Conservation (phyloP, 805 yeast genomes). For the Tetrapisispora arboricola region DNA sequence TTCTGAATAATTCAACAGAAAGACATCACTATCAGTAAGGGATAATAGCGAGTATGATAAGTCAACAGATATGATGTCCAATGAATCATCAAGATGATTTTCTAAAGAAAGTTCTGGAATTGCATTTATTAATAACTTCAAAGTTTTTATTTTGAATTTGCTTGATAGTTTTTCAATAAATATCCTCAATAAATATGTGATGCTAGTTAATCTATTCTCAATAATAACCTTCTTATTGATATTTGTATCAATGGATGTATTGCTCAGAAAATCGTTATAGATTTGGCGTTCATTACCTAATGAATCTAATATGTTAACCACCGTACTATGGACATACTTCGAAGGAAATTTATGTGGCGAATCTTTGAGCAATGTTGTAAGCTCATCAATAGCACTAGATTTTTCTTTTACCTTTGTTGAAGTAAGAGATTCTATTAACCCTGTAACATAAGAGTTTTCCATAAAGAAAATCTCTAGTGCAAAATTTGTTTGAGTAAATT, state of each 20-base stretch:
- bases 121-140: constrained; percentile 14
- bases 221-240: constrained; percentile 28
- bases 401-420: constrained; percentile 48
- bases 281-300: constrained; percentile 31
- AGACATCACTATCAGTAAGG: constrained; percentile 13
- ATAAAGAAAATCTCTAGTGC: neutral
- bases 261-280: constrained; percentile 8
- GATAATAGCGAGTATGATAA: constrained; percentile 16
- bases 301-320: constrained; percentile 24
- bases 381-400: constrained; percentile 37
- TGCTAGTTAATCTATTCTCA: constrained; percentile 18
- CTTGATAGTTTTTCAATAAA: constrained; percentile 22
- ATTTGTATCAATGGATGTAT: constrained; percentile 10
- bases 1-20: constrained; percentile 16
- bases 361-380: constrained; percentile 26
- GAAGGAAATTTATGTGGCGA: constrained; percentile 14
- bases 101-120: constrained; percentile 19
- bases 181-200: constrained; percentile 22
- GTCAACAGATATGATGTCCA: constrained; percentile 17
- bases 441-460: constrained; percentile 5
- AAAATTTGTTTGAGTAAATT: too few species aligned
- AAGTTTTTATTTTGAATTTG: constrained; percentile 19
- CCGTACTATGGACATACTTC: constrained; percentile 14
- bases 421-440: constrained; percentile 23
- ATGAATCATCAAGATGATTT: constrained; percentile 6